Conservation (phyloP, 2,329 filamentous ascomycete species). For the Huntiella decipiens region DNA sequence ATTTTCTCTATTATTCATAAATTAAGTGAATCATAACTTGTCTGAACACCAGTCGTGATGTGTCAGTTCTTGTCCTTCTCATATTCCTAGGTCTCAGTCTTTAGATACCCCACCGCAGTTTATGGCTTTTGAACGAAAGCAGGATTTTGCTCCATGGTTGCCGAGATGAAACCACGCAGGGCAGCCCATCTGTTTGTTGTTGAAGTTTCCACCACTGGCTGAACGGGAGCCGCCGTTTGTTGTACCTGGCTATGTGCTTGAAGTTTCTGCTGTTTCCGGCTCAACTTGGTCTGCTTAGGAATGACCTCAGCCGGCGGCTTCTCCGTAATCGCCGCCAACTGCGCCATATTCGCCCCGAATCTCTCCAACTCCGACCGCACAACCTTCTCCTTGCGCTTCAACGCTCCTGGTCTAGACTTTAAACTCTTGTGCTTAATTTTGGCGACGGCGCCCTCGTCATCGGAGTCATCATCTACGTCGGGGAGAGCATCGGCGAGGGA, state of each 20-base stretch:
- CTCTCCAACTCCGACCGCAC: conserved; percentile 66
- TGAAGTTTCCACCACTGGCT: conserved; percentile 15
- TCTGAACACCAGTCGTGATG: too few relatives aligned
- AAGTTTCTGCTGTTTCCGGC: conserved; percentile 4
- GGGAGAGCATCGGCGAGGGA: conserved; percentile 67
- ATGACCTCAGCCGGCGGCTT: conserved; percentile 1
- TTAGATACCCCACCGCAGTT: background rate
- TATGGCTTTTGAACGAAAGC: conserved; percentile 34
- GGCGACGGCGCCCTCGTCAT: conserved; percentile 25
- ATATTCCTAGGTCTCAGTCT: too few relatives aligned
- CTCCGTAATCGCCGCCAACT: conserved; percentile 30
- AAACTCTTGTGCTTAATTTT: conserved; percentile 59
- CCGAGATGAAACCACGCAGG: conserved; percentile 62
- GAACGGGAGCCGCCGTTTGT: conserved; percentile 3
- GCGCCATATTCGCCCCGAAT: conserved; percentile 67
- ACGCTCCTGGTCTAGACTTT: conserved; percentile 54
- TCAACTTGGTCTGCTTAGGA: conserved; percentile 2
- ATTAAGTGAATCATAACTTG: too few relatives aligned
- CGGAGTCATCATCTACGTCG: conserved; percentile 23
- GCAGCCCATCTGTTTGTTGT: conserved; percentile 57
- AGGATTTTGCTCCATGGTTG: conserved; percentile 76
- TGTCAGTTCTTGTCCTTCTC: too few relatives aligned
- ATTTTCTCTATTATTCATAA: too few relatives aligned
- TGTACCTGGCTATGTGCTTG: conserved; percentile 1
- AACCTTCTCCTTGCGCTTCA: conserved; percentile 66